Base-by-base conservation (phyloP, 2,329 filamentous ascomycete species). In the Aspergillus ruber region DNA sequence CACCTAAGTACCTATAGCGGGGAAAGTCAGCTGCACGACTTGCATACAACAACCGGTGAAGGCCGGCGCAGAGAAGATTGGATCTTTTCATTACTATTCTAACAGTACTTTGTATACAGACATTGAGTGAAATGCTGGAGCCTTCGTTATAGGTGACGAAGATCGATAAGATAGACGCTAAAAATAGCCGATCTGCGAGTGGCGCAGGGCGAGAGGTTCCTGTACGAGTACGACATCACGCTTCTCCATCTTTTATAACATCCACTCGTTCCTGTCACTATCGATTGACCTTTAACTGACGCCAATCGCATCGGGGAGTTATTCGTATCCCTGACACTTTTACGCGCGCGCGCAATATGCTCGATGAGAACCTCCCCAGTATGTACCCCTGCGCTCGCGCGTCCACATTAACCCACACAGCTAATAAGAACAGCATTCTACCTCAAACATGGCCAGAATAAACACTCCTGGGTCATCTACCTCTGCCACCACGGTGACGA, bases 291-390 rank as follows among this genome's bases (percentile, higher is more conserved):
- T 17, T 36, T 13, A 7, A 18, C 25, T 29, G 5, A 29, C 25
- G n/a, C 33, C 33, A 36, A 36, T 36, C 25, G 25, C 25, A 29
- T 29, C 25, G 10, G 25, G 33, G 33, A 35, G 6, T 5, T 35
- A 35, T 35, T 7, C 33, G 33, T 17, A 35, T 17, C n/a, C 33
- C 33, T 33, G 25, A 29, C 25, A 10, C 10, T 12, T 29, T 7
- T 29, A 29, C 25, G 4, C 25, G 25, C 25, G 25, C 25, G 25
- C 25, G 43, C 50, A 67, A 57, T 15, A 95, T 95, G 90, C 80
- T 95, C 60, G 90, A 95, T 82, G 88, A 94, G 67, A 95, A 90
- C 68, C 81, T 96, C n/a, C 90, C 90, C 47, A 89, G 78, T 80
- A 61, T 56, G 60, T 57, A 41, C 9, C 29, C 38, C 45, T 21